Base-by-base conservation (phyloP, 2,329 filamentous ascomycete species). In the Diaporthe australafricana region DNA sequence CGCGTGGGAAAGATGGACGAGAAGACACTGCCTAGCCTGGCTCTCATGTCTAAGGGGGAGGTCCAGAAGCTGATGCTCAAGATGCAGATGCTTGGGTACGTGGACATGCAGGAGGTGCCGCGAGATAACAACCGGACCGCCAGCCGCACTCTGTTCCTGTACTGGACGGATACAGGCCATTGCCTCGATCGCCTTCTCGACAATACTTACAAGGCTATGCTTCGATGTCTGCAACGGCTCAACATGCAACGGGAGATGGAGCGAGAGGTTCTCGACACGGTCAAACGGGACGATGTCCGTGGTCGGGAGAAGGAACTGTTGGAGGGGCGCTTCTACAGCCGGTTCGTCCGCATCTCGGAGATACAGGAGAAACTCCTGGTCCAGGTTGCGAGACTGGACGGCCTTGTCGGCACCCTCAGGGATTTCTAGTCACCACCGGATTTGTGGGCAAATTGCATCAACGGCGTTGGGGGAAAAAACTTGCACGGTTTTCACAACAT, bases 1-100 rank as follows among this genome's bases (percentile, higher is more conserved):
- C 91, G 93, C 72, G 94, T 95, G 79, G 96, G 96, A 68, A 98
- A 96, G 79, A 86, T 98, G n/a, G 96, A 98, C 76, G 96, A 99
- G 81, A 97, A 97, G 81, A 92, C 93, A 73, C 87, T 98, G 16
- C 93, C 93, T 47, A 91, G 91, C 63, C 87, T 95, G 70, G 93
- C 93, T 68, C 89, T 99, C 73, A 92, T 98, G 85, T 92, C 93
- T 71, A 94, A 96, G 77, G 91, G 92, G 71, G 94, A 98, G 68
- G 90, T 98, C 30, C 94, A 96, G 57, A 91, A 92, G 71, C 93
- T 95, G 74, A 92, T 98, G 82, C 92, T 94, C 17, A 90, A 92
- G 74, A 93, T 99, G 88, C 94, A 97, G 76, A 91, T 94, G 80
- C 91, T 91, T 22, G 96, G 96, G 2, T 92, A 96, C 73, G 90